These are phyloP conservation scores for Paramecium sexaurelia DNA, from an alignment of 73 alveolate genomes.

Conservation along the genomic window DNA sequence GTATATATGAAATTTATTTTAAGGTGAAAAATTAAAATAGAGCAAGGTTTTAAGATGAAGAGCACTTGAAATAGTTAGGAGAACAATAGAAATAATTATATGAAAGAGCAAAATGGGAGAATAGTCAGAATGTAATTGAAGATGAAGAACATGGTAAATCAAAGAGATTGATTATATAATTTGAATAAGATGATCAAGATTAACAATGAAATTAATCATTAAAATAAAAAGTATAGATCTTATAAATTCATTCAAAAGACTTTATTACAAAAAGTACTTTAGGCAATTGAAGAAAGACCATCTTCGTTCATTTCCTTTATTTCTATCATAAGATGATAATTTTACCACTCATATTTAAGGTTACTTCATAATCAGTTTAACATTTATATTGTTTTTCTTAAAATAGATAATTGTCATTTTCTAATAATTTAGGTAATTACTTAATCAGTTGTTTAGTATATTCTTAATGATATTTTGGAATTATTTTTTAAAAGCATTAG, in stretches of 20 bases:
- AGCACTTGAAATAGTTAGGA: conserved; percentile 39
- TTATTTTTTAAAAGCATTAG: not conserved
- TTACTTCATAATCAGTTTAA: not conserved
- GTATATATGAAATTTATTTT: not conserved
- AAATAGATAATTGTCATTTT: not conserved
- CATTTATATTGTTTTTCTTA: not conserved
- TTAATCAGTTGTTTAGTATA: not conserved
- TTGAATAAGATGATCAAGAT: conserved; percentile 36
- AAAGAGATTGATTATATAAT: not conserved
- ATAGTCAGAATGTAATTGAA: not conserved
- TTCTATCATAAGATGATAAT: not conserved
- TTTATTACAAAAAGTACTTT: not conserved
- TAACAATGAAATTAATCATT: not conserved
- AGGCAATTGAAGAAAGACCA: not conserved
- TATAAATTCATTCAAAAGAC: not conserved
- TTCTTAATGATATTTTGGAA: not conserved
- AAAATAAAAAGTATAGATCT: not conserved
- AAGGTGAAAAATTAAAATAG: conserved; percentile 53
- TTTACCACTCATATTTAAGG: not conserved
- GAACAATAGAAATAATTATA: not conserved
- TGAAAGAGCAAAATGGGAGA: conserved; percentile 48
- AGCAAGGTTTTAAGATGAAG: conserved; percentile 54
- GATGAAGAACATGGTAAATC: not conserved
- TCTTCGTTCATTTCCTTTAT: conserved; percentile 6
- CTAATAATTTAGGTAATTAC: not conserved